Evolutionary conservation across 306 rosid species (phyloP).

Genomic region (Fragaria vesca): DNA sequence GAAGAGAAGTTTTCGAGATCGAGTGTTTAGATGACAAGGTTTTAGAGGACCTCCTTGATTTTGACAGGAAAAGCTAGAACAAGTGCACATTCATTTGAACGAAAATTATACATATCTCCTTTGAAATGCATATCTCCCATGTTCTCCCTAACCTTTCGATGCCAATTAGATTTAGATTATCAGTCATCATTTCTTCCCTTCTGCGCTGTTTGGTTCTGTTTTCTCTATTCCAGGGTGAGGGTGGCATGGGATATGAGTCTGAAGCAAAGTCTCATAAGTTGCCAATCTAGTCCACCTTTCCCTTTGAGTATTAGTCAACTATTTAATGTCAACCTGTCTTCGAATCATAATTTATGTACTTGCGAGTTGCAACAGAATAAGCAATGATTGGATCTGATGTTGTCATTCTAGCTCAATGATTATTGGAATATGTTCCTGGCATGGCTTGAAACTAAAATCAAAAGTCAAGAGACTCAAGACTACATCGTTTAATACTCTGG

Average conservation of each 20-base stretch:
- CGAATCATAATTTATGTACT: background rate
- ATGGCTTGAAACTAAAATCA: background rate
- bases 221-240: background rate
- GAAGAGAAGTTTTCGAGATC: slow-evolving; percentile 46
- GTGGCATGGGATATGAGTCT: background rate
- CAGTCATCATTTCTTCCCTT: background rate
- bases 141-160: background rate
- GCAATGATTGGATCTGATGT: background rate
- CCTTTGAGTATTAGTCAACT: background rate
- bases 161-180: background rate
- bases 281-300: background rate
- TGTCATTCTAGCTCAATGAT: background rate
- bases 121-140: background rate
- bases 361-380: background rate
- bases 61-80: slow-evolving; percentile 16
- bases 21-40: slow-evolving; percentile 63
- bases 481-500: background rate
- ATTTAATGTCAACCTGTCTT: background rate
- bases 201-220: background rate
- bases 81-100: background rate
- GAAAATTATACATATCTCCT: no score
- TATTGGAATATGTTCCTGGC: background rate
- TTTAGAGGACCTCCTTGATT: slow-evolving; percentile 68
- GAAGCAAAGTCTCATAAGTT: background rate
- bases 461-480: background rate